These are phyloP conservation scores for Vinca minor DNA, from an alignment of 257 asterid genomes.

Conservation along the genomic window DNA sequence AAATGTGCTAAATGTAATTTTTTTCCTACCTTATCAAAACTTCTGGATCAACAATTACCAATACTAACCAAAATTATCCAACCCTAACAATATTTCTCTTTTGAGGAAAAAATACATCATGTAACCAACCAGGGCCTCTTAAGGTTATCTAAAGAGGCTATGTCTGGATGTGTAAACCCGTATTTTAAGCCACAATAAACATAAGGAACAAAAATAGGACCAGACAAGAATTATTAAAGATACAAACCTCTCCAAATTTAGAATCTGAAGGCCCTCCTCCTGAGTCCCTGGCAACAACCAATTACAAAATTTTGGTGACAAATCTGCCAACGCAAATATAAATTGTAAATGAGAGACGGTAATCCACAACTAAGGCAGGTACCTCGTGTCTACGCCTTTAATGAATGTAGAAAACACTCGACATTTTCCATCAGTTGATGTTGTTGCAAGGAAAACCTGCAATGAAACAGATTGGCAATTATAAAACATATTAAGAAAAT, in stretches of 20 bases:
- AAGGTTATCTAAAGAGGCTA: background rate
- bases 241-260: constrained; percentile 87
- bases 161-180: background rate
- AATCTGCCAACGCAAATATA: constrained; percentile 12
- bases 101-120: background rate
- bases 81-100: background rate
- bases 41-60: background rate
- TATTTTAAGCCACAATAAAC: background rate
- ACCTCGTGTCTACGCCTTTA: constrained; percentile 92
- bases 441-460: constrained; percentile 85
- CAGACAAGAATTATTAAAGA: constrained; percentile 15
- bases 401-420: constrained; percentile 94
- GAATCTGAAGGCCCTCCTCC: constrained; percentile 60
- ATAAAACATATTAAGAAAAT: background rate
- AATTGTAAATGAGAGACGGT: constrained; percentile 14
- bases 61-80: background rate
- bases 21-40: background rate
- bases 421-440: constrained; percentile 98
- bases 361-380: constrained; percentile 21
- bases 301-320: constrained; percentile 9
- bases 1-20: background rate
- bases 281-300: constrained; percentile 31
- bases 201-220: background rate
- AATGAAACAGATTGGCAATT: background rate
- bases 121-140: background rate